phyloP scores from a whole-genome alignment of 305 asterid genomes.

The Lippia alba region DNA sequence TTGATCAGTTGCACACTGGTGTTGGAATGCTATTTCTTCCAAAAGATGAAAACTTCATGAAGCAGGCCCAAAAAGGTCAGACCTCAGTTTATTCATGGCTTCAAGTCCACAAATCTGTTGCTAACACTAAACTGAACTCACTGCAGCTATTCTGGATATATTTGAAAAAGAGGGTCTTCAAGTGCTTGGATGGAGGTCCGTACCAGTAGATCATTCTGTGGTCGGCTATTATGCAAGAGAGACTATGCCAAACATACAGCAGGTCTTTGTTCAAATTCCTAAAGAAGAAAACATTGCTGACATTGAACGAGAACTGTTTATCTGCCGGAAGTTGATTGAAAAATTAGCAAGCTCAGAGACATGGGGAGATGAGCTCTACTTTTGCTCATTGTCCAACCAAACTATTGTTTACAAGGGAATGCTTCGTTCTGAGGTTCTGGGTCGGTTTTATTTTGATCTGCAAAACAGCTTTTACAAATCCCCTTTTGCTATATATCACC shows the following conservation, averaged over 20 bases:
- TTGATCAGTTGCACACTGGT: constrained; percentile 86
- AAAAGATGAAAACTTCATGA: constrained; percentile 62
- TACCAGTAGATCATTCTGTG: constrained; percentile 78
- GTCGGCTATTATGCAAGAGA: constrained; percentile 89
- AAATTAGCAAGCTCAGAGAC: constrained; percentile 66
- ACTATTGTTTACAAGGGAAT: constrained; percentile 98
- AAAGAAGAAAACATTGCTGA: constrained; percentile 91
- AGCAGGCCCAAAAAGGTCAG: constrained; percentile 80
- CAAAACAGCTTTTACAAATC: constrained; percentile 77
- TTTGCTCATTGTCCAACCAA: constrained; percentile 95
- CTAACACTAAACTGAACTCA: constrained; percentile 34
- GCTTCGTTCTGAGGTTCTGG: constrained; percentile 96
- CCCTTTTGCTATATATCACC: constrained; percentile 94
- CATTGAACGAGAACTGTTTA: constrained; percentile 92
- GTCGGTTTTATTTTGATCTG: constrained; percentile 85
- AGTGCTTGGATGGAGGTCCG: constrained; percentile 98
- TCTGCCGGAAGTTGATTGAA: constrained; percentile 94
- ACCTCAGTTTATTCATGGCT: not conserved
- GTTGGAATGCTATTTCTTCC: constrained; percentile 98
- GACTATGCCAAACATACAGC: constrained; percentile 92
- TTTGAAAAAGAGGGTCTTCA: constrained; percentile 95
- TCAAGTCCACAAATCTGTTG: not conserved
- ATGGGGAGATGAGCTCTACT: constrained; percentile 93
- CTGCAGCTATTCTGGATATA: constrained; percentile 67
- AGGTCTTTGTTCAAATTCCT: constrained; percentile 83